Conservation (phyloP, 805 yeast genomes). For the Monosporozyma unispora region DNA sequence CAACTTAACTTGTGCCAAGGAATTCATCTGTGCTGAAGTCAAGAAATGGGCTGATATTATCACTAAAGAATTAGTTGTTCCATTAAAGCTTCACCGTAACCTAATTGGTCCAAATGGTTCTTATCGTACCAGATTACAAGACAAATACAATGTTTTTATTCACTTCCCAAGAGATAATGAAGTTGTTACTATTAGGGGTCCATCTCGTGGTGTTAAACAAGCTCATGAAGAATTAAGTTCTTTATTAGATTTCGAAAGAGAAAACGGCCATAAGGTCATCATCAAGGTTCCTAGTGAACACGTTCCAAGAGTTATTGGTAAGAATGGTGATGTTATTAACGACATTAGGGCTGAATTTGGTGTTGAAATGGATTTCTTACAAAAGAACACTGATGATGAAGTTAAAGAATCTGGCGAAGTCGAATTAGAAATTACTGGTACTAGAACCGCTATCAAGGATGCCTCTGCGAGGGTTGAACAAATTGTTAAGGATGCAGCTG, state of each 20-base stretch:
- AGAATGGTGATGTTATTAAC: conserved; percentile 72
- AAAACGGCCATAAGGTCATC: conserved; percentile 63
- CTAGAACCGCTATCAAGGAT: conserved; percentile 61
- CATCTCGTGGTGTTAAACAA: conserved; percentile 78
- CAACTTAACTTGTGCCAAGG: conserved; percentile 66
- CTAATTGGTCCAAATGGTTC: conserved; percentile 79
- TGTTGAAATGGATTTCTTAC: conserved; percentile 42
- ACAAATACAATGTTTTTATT: conserved; percentile 75
- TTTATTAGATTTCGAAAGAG: conserved; percentile 75
- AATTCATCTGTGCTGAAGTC: conserved; percentile 47
- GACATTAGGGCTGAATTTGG: conserved; percentile 58
- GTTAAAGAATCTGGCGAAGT: conserved; percentile 44
- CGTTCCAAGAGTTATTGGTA: conserved; percentile 84
- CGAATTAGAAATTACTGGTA: conserved; percentile 67
- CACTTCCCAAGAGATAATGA: conserved; percentile 64
- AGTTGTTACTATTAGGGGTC: conserved; percentile 66
- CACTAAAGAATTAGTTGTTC: conserved; percentile 56
- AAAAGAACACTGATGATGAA: conserved; percentile 32
- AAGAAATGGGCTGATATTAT: conserved; percentile 79
- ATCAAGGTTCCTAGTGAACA: conserved; percentile 62
- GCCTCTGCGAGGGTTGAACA: conserved; percentile 57
- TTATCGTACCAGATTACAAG: conserved; percentile 76
- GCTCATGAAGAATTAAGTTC: conserved; percentile 81
- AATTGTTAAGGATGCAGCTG: conserved; percentile 58
- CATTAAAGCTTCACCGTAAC: conserved; percentile 67